Evolutionary conservation across 2,329 filamentous ascomycete genomes (phyloP), one percentile per base, ranked within the genome.

Genomic region (Elsinoe batatas): DNA sequence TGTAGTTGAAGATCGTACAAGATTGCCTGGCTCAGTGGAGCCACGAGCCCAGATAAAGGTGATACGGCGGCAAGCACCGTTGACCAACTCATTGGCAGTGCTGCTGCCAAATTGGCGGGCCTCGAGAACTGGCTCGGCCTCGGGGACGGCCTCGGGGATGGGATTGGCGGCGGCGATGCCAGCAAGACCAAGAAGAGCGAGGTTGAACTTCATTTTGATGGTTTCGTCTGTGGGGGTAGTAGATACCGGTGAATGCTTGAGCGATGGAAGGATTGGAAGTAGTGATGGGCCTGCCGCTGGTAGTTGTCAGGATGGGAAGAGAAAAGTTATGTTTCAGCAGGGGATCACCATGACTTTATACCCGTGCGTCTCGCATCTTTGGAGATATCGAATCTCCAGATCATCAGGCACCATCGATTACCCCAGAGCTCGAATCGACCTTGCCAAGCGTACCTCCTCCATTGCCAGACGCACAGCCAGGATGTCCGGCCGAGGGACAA

Each of bases 21-120:
- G 74, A 59, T 79, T 80, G 26, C 77, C 77, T 0, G 59, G 33
- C 62, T 80, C 76, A 4, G 71, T 74, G 7, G 78, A 80, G 5
- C 79, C 78, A n/a, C 79, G 74, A 13, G 78, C 78, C 58, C 77
- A 81, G 59, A 81, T 73, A 53, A 80, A 66, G 3, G 77, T 79
- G 58, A 78, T 71, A 30, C 69, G 63, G 43, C 72, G 72, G 65
- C 74, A 77, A 11, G 56, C 56, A 17, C 59, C 60, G 43, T 57
- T 56, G 33, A 54, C 51, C n/a, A 62, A 38, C 37, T 62, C 60
- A 56, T 58, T 60, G 18, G 58, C 57, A 50, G 58, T 61, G 12
- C 3, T 42, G 17, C 36, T 18, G 38, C 46, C 35, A 10, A 44
- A 47, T 8, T 37, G 53, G 30, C 40, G 38, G 30, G 42, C 53